These are phyloP conservation scores for Diaporthe velutina DNA, from an alignment of 2,329 filamentous ascomycete genomes.

Conservation along the genomic window DNA sequence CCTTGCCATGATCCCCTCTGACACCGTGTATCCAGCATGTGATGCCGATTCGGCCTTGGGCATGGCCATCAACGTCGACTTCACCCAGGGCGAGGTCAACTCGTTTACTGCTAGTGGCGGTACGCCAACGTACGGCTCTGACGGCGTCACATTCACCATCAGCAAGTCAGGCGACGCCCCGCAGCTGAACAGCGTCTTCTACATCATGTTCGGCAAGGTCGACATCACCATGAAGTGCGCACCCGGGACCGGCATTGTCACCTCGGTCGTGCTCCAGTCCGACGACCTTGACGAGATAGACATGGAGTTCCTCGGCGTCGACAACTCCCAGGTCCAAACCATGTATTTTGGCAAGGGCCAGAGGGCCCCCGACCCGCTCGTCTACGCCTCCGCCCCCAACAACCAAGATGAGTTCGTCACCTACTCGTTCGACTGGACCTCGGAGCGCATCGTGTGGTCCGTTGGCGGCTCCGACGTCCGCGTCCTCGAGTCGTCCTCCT, in stretches of 20 bases:
- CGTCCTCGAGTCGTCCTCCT: conserved; percentile 77
- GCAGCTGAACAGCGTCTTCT: conserved; percentile 90
- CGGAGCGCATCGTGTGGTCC: conserved; percentile 86
- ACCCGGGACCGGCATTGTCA: conserved; percentile 91
- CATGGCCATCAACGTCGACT: conserved; percentile 86
- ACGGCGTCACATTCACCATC: conserved; percentile 88
- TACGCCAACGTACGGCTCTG: conserved; percentile 77
- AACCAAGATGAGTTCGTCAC: conserved; percentile 85
- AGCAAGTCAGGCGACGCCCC: conserved; percentile 84
- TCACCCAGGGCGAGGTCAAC: conserved; percentile 81
- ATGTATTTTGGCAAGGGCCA: conserved; percentile 98
- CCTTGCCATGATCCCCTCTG: conserved; percentile 14
- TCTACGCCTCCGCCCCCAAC: conserved; percentile 77
- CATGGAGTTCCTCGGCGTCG: conserved; percentile 92
- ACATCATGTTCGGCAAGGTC: conserved; percentile 98
- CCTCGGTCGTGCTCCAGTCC: conserved; percentile 90
- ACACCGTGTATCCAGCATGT: conserved; percentile 66
- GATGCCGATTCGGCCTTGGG: conserved; percentile 84
- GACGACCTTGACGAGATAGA: conserved; percentile 97
- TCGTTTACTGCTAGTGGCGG: conserved; percentile 80
- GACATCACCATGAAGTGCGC: conserved; percentile 88
- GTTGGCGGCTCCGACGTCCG: conserved; percentile 84
- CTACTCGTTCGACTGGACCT: conserved; percentile 93
- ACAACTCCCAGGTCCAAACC: conserved; percentile 83
- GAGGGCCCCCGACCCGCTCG: conserved; percentile 89